Evolutionary conservation across 108 stramenopile species (phyloP), one percentile per base, ranked within the genome.

Genomic region (Pseudonitzschia multistriata): DNA sequence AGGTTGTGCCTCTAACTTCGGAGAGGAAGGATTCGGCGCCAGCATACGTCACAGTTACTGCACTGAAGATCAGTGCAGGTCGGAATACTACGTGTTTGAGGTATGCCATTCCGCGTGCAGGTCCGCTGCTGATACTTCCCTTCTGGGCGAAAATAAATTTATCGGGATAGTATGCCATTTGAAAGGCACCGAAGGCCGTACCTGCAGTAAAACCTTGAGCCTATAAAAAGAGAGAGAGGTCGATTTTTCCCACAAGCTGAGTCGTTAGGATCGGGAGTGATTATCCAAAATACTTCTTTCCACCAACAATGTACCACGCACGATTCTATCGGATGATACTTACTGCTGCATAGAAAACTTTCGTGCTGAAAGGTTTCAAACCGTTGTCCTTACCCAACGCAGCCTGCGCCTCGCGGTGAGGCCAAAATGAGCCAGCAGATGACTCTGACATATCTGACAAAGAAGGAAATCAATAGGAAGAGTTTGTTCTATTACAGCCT

Each of bases 81-180:
- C 76, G 64, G 5, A 77, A 40, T 50, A 71, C 42, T 24, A 68
- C 70, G 47, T 65, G 47, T 45, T 66, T 39, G 7, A 77, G 0
- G 37, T 63, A 77, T 3, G 49, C 37, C 28, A 66, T 30, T 30
- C 76, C 70, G 30, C 76, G 62, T 19, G 70, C 61, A 63, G 76
- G 76, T 8, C 76, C 76, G 27, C 61, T 15, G 22, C 29, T 40
- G 29, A 77, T 68, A 10, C 70, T 57, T 33, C 68, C 68, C 64
- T 77, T 77, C 49, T 77, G 76, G 7, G 57, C 40, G 64, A 71
- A 77, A 29, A 40, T 70, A 31, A 71, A 66, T 48, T 71, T 77
- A 47, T 77, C 76, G 39, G 76, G 76, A 52, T 77, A 77, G 47
- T 71, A 77, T 19, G 76, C 76, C 76, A 68, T 69, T 22, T 77